Percentiles rank a stretch among this genome's conserved stretches.
phyloP scores from a whole-genome alignment of 2,329 filamentous ascomycete genomes.

The Exophiala xenobiotica region DNA sequence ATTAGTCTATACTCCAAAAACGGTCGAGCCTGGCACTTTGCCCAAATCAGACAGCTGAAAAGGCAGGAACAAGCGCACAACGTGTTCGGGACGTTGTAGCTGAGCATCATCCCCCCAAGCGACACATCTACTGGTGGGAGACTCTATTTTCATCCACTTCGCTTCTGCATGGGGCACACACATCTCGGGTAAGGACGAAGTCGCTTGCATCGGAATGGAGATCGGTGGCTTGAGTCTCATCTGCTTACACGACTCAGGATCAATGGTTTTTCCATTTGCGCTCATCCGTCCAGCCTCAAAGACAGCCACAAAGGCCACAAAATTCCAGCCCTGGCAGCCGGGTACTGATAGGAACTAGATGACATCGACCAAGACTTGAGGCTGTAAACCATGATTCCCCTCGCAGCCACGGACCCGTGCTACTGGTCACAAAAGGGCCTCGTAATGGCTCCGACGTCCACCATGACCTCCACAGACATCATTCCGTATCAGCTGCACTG shows the following conservation, averaged over 20 bases:
- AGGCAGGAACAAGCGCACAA: constrained; percentile 14
- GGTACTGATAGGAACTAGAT: neutral
- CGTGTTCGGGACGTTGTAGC: constrained; percentile 10
- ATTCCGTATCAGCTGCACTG: constrained; percentile 17
- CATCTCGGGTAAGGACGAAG: neutral
- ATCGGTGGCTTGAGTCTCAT: constrained; percentile 15
- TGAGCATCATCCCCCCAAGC: constrained; percentile 4
- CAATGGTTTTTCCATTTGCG: constrained; percentile 15
- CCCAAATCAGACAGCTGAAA: constrained; percentile 21
- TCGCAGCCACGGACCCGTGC: neutral
- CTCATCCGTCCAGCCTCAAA: constrained; percentile 14
- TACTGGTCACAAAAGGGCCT: neutral
- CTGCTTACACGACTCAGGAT: constrained; percentile 8
- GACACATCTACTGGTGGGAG: neutral
- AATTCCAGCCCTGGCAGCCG: neutral
- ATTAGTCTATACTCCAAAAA: constrained; percentile 1
- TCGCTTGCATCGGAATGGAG: neutral
- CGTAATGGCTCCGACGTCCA: neutral
- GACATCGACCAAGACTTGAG: neutral
- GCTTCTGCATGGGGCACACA: constrained; percentile 5
- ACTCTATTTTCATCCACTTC: constrained; percentile 23
- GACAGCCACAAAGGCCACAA: constrained; percentile 11
- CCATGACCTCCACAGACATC: neutral
- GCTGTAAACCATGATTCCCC: neutral
- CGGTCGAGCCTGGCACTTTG: constrained; percentile 11